Base-by-base conservation (phyloP, 768 basidiomycete genomes). In the Pholiota microspora region DNA sequence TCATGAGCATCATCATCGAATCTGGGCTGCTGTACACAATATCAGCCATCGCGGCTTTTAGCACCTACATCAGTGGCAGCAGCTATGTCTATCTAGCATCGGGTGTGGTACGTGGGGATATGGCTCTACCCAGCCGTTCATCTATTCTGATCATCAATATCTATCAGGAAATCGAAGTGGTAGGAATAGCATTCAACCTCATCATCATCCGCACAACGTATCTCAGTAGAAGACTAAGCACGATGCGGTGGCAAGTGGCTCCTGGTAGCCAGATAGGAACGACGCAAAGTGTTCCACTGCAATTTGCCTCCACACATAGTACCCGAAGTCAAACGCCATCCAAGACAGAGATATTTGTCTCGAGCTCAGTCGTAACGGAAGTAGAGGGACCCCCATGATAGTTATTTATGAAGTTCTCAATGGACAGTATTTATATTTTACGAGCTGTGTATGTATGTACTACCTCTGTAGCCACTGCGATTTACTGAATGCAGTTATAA, bases 101-200 rank as follows among this genome's bases (percentile, higher is more conserved):
- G 7, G 64, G 59, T 34, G 52, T 56, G 13, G 69, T 70, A 51
- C 7, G 60, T 56, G 13, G 7, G 2, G 7, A 31, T 31, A 31
- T 31, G 12, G n/a, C n/a, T n/a, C n/a, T n/a, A n/a, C n/a, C n/a
- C 29, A 31, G 6, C 29, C 7, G 29, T 9, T 7, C 4, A 47
- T 10, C 29, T 31, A 6, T 6, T 12, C 36, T 54, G 45, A 24
- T 12, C 9, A 16, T 45, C 51, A 23, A 4, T 18, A 32, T 25
- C 38, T 40, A 9, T 40, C 10, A 64, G 65, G 52, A 62, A 48
- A 50, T 63, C 16, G 55, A 63, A 45, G 44, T 62, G 16, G 58
- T 65, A 16, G 65, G 66, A 12, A 64, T 69, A 27, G 61, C 65
- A 12, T 67, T 69, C 59, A 67, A 67, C 54, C 55, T 69, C 15